phyloP scores from a whole-genome alignment of 176 grass and related monocot species.

The Musa beccarii region DNA sequence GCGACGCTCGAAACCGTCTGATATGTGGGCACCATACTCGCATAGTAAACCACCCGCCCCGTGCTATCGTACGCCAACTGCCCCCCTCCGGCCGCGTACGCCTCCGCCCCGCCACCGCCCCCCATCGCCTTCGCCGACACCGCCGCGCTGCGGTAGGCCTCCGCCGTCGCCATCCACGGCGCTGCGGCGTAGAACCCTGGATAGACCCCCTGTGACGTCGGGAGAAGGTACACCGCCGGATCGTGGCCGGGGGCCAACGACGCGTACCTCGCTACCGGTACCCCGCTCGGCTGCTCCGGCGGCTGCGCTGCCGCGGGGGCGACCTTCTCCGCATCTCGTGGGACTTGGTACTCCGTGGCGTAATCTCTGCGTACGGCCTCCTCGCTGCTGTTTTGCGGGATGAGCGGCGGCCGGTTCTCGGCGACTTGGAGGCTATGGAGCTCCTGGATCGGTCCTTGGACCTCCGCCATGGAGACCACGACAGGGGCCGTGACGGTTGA shows the following conservation, averaged over 20 bases:
- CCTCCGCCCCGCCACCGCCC: neutral
- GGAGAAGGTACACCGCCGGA: constrained; percentile 14
- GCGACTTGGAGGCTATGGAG: constrained; percentile 59
- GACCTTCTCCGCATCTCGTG: constrained; percentile 58
- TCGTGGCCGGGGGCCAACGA: constrained; percentile 10
- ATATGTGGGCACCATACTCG: constrained; percentile 54
- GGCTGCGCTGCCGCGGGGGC: constrained; percentile 5
- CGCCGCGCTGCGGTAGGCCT: constrained; percentile 21
- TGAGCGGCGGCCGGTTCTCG: constrained; percentile 29
- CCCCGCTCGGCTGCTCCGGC: constrained; percentile 30
- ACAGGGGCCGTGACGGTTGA: constrained; percentile 27
- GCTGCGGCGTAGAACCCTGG: constrained; percentile 5
- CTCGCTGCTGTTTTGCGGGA: constrained; percentile 51
- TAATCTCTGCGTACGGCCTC: constrained; percentile 56
- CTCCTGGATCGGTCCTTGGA: constrained; percentile 64
- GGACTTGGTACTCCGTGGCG: constrained; percentile 36
- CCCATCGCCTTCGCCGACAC: neutral
- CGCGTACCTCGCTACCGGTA: constrained; percentile 8
- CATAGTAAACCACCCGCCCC: constrained; percentile 78
- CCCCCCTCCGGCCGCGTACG: neutral
- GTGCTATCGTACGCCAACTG: constrained; percentile 67
- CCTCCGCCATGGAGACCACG: constrained; percentile 37
- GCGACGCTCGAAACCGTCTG: constrained; percentile 29
- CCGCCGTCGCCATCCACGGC: constrained; percentile 2
- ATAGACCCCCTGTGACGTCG: neutral